Evolutionary conservation across 2,329 filamentous ascomycete species (phyloP).

Genomic region (Chaetomiaceae sp.): DNA sequence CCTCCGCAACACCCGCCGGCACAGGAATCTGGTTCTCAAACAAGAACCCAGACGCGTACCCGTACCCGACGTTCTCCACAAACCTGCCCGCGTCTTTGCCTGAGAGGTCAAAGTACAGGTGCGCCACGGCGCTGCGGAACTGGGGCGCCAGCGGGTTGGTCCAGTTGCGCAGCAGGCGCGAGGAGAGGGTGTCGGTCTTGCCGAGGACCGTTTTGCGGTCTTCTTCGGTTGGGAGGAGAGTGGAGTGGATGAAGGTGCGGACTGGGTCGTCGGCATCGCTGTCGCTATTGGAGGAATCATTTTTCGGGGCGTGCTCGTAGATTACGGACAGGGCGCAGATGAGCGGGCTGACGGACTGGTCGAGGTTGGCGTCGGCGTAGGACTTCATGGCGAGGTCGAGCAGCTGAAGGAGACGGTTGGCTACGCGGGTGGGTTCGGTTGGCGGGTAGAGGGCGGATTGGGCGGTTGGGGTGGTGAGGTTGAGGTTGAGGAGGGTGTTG

Average conservation of each 20-base stretch:
- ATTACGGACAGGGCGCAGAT: constrained; percentile 69
- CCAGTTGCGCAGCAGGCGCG: constrained; percentile 71
- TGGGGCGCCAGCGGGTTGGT: constrained; percentile 68
- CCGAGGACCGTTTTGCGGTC: constrained; percentile 78
- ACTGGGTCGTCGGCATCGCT: constrained; percentile 32
- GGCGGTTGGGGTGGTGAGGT: constrained; percentile 55
- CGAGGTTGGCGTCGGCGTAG: constrained; percentile 67
- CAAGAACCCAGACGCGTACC: constrained; percentile 86
- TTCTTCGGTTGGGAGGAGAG: constrained; percentile 69
- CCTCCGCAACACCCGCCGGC: constrained; percentile 52
- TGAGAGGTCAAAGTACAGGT: constrained; percentile 82
- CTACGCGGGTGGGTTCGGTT: constrained; percentile 53
- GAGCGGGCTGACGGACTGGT: constrained; percentile 65
- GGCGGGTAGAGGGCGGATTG: constrained; percentile 62
- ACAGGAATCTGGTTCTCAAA: constrained; percentile 78
- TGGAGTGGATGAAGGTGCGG: constrained; percentile 57
- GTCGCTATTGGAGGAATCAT: background rate
- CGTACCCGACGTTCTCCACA: constrained; percentile 89
- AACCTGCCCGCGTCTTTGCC: constrained; percentile 74
- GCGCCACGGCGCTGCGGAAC: constrained; percentile 68
- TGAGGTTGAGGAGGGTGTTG: constrained; percentile 77
- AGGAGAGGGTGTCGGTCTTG: constrained; percentile 66
- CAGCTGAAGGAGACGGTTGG: constrained; percentile 63
- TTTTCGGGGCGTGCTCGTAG: constrained; percentile 62
- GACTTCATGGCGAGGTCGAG: constrained; percentile 61